A percentile compares a stretch with the other conserved stretches of the same genome.
Evolutionary conservation across 352 stramenopile genomes (phyloP).

Genomic region (Pythium dissotocum): DNA sequence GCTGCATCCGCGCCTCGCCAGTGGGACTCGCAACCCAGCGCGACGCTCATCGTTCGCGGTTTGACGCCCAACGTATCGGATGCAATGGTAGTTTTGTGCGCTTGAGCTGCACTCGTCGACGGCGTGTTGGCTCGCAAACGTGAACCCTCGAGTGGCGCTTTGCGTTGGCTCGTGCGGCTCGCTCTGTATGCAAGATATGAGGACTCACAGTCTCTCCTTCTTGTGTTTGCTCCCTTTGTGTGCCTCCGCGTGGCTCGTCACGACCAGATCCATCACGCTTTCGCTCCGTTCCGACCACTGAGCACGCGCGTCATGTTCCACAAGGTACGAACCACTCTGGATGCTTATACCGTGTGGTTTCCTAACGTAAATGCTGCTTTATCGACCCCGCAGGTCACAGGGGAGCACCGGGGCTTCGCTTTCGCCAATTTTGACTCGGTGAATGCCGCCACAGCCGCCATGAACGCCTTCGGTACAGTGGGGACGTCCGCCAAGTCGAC

Average conservation of each 20-base stretch:
- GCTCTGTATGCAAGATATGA: conserved; percentile 17
- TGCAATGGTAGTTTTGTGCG: conserved; percentile 57
- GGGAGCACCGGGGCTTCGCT: conserved; percentile 71
- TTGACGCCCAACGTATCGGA: conserved; percentile 53
- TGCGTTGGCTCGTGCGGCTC: not conserved
- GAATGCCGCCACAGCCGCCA: conserved; percentile 49
- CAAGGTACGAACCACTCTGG: conserved; percentile 44
- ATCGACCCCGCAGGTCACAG: conserved; percentile 38
- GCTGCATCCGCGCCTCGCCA: conserved; percentile 3
- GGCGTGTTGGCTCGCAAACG: not conserved
- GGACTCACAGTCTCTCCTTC: conserved; percentile 29
- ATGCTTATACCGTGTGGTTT: not conserved
- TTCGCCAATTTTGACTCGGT: conserved; percentile 76
- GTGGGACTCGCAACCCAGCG: conserved; percentile 42
- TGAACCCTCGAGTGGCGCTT: not conserved
- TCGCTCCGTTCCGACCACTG: conserved; percentile 53
- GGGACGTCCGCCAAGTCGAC: not conserved
- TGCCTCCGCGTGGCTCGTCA: not conserved
- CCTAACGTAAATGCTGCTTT: not conserved
- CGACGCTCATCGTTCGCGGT: conserved; percentile 63
- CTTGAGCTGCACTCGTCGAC: conserved; percentile 4
- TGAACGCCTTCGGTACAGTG: conserved; percentile 58
- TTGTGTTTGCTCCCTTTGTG: conserved; percentile 14
- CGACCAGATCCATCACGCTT: conserved; percentile 55
- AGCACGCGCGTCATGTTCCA: conserved; percentile 59